phyloP scores from a whole-genome alignment of 306 rosid genomes.

The Glycyrrhiza uralensis region DNA sequence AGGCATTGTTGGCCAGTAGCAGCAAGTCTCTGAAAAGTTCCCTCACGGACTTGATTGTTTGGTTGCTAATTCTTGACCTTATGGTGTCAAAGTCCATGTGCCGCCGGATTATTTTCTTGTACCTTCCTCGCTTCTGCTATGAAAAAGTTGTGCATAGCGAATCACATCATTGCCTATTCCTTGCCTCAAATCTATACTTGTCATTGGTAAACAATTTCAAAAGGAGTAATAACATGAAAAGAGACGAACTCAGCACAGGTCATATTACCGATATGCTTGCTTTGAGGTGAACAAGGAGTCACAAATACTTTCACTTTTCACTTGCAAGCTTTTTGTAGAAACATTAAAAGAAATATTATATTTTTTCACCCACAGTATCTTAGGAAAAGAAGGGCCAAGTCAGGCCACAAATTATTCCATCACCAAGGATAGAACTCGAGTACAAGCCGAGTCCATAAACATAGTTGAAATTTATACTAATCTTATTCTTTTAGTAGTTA shows the following conservation, averaged over 20 bases:
- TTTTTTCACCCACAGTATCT: no score
- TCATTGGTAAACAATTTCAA: not conserved
- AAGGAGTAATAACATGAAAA: not conserved
- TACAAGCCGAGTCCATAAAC: no score
- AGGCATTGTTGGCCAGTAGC: constrained; percentile 62
- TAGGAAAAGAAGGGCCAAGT: no score
- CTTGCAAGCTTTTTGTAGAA: no score
- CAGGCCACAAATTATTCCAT: no score
- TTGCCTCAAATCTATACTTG: constrained; percentile 2
- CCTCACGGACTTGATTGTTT: constrained; percentile 39
- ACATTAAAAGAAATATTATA: no score
- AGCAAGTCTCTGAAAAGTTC: constrained; percentile 75
- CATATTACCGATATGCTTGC: not conserved
- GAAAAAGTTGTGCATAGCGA: not conserved
- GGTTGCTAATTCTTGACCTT: constrained; percentile 57
- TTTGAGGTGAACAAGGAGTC: not conserved
- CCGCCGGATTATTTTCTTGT: constrained; percentile 63
- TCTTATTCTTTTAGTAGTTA: not conserved
- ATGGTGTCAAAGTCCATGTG: constrained; percentile 86
- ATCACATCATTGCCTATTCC: not conserved
- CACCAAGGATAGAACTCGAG: no score
- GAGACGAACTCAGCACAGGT: not conserved
- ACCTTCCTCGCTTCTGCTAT: constrained; percentile 75
- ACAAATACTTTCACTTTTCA: not conserved
- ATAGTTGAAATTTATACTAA: not conserved